Conservation (phyloP, 208 protist genomes). For the Acanthamoeba sp. region DNA sequence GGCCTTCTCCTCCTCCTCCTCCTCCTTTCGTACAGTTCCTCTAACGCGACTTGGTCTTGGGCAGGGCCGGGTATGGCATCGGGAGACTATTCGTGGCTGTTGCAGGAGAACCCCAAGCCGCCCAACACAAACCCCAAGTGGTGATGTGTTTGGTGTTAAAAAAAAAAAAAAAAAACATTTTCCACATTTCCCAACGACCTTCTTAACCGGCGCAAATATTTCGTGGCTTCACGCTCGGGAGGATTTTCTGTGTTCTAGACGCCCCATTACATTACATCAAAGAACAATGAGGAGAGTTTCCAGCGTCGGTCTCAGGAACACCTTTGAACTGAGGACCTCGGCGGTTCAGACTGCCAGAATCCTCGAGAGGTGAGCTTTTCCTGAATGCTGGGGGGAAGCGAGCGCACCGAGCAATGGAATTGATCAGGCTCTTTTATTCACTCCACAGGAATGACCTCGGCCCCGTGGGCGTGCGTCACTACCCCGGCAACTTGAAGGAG, state of each 20-base stretch:
- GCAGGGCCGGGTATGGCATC: neutral
- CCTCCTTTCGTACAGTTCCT: no score
- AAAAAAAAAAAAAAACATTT: no score
- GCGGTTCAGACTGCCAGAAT: constrained; percentile 40
- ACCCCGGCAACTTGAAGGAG: constrained; percentile 73
- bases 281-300: constrained; percentile 59
- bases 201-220: no score
- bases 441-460: constrained; percentile 52
- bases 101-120: neutral
- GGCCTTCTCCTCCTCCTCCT: no score
- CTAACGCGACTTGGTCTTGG: no score
- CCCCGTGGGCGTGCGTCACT: constrained; percentile 67
- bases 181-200: no score
- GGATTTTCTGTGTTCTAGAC: no score
- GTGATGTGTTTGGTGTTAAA: neutral
- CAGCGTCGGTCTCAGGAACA: constrained; percentile 15
- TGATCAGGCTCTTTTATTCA: neutral
- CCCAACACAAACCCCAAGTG: neutral
- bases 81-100: neutral
- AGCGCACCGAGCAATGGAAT: neutral
- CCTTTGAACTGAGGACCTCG: constrained; percentile 45
- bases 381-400: neutral
- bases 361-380: constrained; percentile 21
- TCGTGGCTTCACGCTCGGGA: no score
- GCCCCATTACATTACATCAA: neutral